Conservation (phyloP, 2,329 filamentous ascomycete species). For the Curvularia spicifera region DNA sequence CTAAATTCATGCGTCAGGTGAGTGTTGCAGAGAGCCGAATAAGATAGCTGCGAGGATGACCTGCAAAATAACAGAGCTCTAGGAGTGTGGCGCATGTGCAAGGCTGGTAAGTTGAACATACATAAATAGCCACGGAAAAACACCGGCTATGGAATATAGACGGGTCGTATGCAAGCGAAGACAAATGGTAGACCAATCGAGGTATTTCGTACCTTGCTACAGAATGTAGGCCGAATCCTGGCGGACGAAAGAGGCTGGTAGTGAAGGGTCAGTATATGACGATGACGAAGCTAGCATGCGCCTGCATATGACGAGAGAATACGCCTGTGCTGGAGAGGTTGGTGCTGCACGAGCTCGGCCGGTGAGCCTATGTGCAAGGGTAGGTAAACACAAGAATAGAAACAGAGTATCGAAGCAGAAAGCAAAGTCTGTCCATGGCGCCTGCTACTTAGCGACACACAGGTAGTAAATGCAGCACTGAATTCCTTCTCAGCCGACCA, state of each 20-base stretch:
- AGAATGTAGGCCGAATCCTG: constrained; percentile 37
- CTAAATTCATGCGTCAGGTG: constrained; percentile 31
- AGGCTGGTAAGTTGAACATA: not conserved
- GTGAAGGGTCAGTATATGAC: constrained; percentile 39
- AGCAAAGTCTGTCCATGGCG: constrained; percentile 22
- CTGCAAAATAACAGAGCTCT: not conserved
- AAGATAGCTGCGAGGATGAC: not conserved
- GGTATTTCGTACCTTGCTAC: constrained; percentile 37
- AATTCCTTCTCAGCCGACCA: constrained; percentile 30
- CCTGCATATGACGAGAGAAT: constrained; percentile 19
- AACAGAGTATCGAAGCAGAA: constrained; percentile 33
- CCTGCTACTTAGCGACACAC: constrained; percentile 20
- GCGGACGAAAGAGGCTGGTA: constrained; percentile 23
- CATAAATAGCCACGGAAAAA: not conserved
- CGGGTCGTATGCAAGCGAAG: not conserved
- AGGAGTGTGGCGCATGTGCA: not conserved
- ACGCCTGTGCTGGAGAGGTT: constrained; percentile 36
- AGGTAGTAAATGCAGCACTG: constrained; percentile 20
- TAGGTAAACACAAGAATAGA: constrained; percentile 30
- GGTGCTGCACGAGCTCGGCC: constrained; percentile 31
- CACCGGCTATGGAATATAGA: not conserved
- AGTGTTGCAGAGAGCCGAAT: constrained; percentile 19
- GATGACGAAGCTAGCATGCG: constrained; percentile 22
- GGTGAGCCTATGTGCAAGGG: constrained; percentile 35
- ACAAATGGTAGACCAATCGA: not conserved